Evolutionary conservation across 257 asterid genomes (phyloP), one percentile per base, ranked within the genome.

Genomic region (Galeopsis tetrahit): DNA sequence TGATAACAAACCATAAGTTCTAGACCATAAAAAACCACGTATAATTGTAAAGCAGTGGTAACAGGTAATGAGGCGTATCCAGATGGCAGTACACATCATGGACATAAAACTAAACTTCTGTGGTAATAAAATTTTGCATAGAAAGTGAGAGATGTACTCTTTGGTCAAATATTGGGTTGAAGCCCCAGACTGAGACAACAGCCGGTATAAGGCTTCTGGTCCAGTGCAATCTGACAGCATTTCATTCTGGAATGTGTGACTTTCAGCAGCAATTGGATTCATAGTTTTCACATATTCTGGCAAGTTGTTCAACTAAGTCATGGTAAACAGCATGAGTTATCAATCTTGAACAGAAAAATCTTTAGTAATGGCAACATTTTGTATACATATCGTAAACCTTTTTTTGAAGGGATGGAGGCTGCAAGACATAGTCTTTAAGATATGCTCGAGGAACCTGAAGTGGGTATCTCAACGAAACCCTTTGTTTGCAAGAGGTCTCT

Each of bases 101-200:
- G 61, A 6, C 17, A 69, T 71, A 34, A 43, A 42, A 28, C 35
- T 21, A 31, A 46, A 34, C 46, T 67, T 49, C 58, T 36, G 39
- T 15, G 28, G n/a, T 33, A 46, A 15, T 17, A 40, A 58, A 75
- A 59, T 46, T 58, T 35, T 38, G 53, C 68, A 70, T 66, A 59
- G 80, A 73, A 48, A 46, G 66, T 67, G 49, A 71, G 65, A 44
- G 57, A 38, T 11, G 81, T 88, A 95, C 99, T 80, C 90, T 86
- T 86, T 87, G 62, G 97, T 86, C 79, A 95, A 7, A 83, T 86
- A 76, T 63, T 77, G 88, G 71, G 32, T 44, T 42, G 97, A 86
- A 82, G 93, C 97, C 78, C 96, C 99, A 70, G 83, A 77, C 35
- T 84, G 89, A 56, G 82, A 77, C 83, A 95, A 72, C 96, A 86